Conservation (phyloP, 768 basidiomycete genomes). For the Boletus subparvulus region DNA sequence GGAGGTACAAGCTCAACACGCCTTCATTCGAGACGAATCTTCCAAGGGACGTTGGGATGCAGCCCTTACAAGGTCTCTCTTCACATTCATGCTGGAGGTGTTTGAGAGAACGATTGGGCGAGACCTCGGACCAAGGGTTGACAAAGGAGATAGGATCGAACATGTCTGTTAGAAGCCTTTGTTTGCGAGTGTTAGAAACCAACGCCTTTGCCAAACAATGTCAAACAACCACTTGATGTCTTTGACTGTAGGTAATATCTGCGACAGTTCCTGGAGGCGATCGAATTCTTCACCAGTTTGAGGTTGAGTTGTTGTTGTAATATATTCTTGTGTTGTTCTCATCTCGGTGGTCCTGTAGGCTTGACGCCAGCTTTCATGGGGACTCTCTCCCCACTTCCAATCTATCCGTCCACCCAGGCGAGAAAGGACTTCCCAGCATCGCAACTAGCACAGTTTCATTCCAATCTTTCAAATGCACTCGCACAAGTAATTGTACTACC, state of each 20-base stretch:
- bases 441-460: constrained; percentile 49
- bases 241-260: background rate
- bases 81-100: constrained; percentile 88
- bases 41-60: constrained; percentile 97
- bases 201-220: constrained; percentile 6
- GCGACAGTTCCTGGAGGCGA: no score
- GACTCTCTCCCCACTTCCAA: constrained; percentile 42
- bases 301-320: background rate
- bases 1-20: constrained; percentile 96
- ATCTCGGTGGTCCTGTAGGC: background rate
- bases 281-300: background rate
- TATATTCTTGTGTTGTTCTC: background rate
- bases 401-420: constrained; percentile 52
- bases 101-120: constrained; percentile 86
- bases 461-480: constrained; percentile 48
- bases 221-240: background rate
- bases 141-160: constrained; percentile 50
- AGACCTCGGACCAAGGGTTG: constrained; percentile 72
- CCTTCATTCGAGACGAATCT: constrained; percentile 89
- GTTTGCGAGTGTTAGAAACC: constrained; percentile 8
- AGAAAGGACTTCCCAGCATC: constrained; percentile 52
- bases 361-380: constrained; percentile 20
- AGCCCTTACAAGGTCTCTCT: constrained; percentile 77
- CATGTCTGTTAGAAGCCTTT: constrained; percentile 61
- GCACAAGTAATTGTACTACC: constrained; percentile 48